Base-by-base conservation (phyloP, 106 monocot genomes). In the Dactylorhiza incarnata region DNA sequence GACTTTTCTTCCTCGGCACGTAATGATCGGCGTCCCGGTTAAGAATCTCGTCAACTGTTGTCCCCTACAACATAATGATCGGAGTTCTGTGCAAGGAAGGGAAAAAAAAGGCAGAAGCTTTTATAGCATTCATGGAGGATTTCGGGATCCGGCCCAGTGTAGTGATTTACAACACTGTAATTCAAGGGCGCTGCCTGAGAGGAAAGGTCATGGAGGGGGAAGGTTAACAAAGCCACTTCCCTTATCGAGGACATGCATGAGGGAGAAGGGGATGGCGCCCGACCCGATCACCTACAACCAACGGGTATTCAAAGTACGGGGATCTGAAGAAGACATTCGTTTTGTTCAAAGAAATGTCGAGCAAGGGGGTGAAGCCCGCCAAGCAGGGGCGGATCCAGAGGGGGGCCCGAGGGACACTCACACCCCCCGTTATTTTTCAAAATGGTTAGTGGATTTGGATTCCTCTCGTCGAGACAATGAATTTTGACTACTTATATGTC, bases 1-100 rank as follows among this genome's bases (percentile, higher is more conserved):
- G 22, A 77, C 12, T 48, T 15, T 13, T 13, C 12, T 46, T 56
- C 19, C 19, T 7, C 56, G 50, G 12, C 9, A 12, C 12, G n/a
- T n/a, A n/a, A n/a, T n/a, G n/a, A n/a, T n/a, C n/a, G n/a, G n/a
- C n/a, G 92, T 87, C 82, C 74, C 81, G 86, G 12, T 80, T 87
- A 74, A 78, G 84, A 50, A 85, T 93, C 72, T 75, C 77, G 13
- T 87, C 88, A 7, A 87, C 73, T 14, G 77, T 87, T 43, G 71
- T 83, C 51, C 92, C 95, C 26, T 96, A 82, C 81, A 96, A 95
- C 52, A 87, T 96, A 52, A 96, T 96, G 95, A 81, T 96, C 62
- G 87, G 87, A 76, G 86, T 83, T 56, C 82, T 93, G 37, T 96
- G 91, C 81, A 86, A 81, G 76, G 78, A 90, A 72, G 88, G 89